Percentiles rank a stretch among this genome's conserved stretches.
phyloP scores from a whole-genome alignment of 1,284 basidiomycete genomes.

The Vanrija humicola region DNA sequence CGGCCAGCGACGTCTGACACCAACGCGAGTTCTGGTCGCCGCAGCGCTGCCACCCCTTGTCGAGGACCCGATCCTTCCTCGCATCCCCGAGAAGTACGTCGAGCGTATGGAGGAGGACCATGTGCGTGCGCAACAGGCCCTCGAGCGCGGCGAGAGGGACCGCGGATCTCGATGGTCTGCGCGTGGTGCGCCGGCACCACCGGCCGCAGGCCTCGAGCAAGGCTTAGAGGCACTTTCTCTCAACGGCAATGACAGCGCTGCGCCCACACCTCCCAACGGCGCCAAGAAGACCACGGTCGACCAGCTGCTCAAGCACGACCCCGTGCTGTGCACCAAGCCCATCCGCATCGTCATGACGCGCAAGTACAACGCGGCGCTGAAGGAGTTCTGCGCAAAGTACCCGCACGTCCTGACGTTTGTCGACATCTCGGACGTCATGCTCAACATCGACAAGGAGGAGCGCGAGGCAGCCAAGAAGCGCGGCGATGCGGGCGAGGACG shows the following conservation, averaged over 20 bases:
- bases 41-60: conserved; percentile 41
- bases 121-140: conserved; percentile 10
- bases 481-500: background rate
- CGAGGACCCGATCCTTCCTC: conserved; percentile 32
- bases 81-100: conserved; percentile 45
- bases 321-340: conserved; percentile 38
- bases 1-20: conserved; percentile 1
- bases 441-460: conserved; percentile 13
- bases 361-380: conserved; percentile 29
- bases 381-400: conserved; percentile 28
- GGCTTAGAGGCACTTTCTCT: background rate
- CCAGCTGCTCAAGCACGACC: conserved; percentile 28
- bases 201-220: background rate
- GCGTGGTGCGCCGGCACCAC: background rate
- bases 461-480: background rate
- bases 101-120: conserved; percentile 25
- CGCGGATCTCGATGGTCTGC: conserved; percentile 17
- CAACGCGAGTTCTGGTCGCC: conserved; percentile 30
- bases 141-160: conserved; percentile 9
- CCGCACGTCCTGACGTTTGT: conserved; percentile 33
- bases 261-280: background rate
- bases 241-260: background rate
- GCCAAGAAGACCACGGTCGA: conserved; percentile 25
- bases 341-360: conserved; percentile 37
- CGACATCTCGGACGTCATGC: conserved; percentile 35